Conservation (phyloP, 345 rosid genomes). For the Chamaenerion angustifolium region DNA sequence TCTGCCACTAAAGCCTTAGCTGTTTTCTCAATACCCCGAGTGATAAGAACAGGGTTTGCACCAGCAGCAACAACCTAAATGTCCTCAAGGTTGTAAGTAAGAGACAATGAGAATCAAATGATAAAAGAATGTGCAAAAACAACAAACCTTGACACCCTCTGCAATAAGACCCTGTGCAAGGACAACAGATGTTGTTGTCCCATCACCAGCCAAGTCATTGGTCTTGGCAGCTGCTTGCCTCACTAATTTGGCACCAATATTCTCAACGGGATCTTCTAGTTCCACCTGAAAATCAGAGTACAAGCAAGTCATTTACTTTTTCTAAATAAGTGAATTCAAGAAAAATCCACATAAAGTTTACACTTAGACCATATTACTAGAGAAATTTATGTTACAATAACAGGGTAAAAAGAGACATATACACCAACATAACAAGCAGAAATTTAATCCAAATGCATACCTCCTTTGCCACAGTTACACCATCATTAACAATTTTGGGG, state of each 20-base stretch:
- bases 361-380: no score
- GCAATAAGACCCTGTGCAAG: slow-evolving; percentile 96
- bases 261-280: slow-evolving; percentile 96
- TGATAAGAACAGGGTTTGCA: slow-evolving; percentile 89
- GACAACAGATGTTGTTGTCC: slow-evolving; percentile 96
- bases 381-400: no score
- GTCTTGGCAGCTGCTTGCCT: slow-evolving; percentile 98
- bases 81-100: neutral
- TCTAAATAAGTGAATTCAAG: no score
- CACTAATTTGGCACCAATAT: slow-evolving; percentile 92
- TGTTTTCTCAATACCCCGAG: slow-evolving; percentile 95
- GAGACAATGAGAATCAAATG: neutral
- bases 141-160: slow-evolving; percentile 85
- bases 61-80: slow-evolving; percentile 95
- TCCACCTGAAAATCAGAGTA: slow-evolving; percentile 46
- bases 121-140: neutral
- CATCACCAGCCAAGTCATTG: slow-evolving; percentile 97
- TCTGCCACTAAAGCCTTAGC: slow-evolving; percentile 68
- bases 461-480: slow-evolving; percentile 97
- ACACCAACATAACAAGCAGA: no score
- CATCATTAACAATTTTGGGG: slow-evolving; percentile 93
- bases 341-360: no score
- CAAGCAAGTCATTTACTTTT: neutral
- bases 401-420: no score
- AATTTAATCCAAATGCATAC: slow-evolving; percentile 15